Evolutionary conservation across 345 rosid species (phyloP).

Genomic region (Euclidium syriacum): DNA sequence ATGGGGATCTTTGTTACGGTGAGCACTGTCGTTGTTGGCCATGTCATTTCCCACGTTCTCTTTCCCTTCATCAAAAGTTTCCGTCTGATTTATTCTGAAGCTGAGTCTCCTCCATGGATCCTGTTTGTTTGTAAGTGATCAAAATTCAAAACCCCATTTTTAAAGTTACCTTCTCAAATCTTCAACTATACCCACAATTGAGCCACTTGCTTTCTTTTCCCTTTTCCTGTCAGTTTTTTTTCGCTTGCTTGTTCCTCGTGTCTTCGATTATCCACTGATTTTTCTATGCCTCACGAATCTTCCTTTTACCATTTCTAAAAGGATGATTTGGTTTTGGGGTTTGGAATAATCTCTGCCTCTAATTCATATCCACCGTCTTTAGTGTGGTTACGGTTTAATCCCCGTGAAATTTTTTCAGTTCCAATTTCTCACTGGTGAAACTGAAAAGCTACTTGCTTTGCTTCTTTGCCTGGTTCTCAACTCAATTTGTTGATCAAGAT

Average conservation of each 20-base stretch:
- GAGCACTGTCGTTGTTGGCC: slow-evolving; percentile 6
- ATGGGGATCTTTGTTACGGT: slow-evolving; percentile 7
- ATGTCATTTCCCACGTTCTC: slow-evolving; percentile 13
- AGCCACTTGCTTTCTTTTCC: neutral
- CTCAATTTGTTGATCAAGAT: neutral
- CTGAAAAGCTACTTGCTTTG: slow-evolving; percentile 21
- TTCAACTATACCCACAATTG: neutral
- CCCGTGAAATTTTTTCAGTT: slow-evolving; percentile 1
- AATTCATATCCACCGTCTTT: slow-evolving; percentile 5
- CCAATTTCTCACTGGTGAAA: slow-evolving; percentile 17
- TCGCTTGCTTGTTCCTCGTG: slow-evolving; percentile 18
- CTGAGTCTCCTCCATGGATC: slow-evolving; percentile 7
- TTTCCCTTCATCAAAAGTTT: neutral
- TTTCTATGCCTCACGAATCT: slow-evolving; percentile 13
- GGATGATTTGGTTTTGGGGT: slow-evolving; percentile 7
- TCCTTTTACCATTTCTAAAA: neutral
- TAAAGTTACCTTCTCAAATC: slow-evolving; percentile 19
- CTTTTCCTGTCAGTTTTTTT: neutral
- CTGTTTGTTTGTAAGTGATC: neutral
- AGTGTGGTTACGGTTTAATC: neutral
- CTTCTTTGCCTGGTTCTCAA: neutral
- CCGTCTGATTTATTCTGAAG: neutral
- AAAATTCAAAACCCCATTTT: neutral
- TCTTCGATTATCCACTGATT: neutral
- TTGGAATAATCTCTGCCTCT: slow-evolving; percentile 15